These are phyloP conservation scores for Toxicodendron radicans DNA, from an alignment of 345 rosid species.

Conservation along the genomic window DNA sequence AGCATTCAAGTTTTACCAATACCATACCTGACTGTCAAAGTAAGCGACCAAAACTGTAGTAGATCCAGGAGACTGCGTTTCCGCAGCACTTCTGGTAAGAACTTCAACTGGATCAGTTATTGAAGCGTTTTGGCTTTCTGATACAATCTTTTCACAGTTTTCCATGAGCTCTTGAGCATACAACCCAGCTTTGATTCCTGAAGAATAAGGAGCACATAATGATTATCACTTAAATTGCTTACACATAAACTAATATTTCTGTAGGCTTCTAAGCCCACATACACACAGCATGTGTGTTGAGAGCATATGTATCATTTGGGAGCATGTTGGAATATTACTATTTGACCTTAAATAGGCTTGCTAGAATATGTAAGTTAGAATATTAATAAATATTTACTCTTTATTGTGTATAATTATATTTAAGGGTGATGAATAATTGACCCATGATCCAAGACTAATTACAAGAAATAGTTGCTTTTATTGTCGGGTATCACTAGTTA, in stretches of 20 bases:
- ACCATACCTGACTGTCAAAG: constrained; percentile 59
- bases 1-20: constrained; percentile 8
- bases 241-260: neutral
- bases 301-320: too few species aligned
- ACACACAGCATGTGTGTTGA: neutral
- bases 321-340: too few species aligned
- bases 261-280: neutral
- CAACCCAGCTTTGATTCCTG: constrained; percentile 51
- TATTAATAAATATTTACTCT: too few species aligned
- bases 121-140: constrained; percentile 29
- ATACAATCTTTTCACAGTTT: constrained; percentile 52
- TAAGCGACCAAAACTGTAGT: constrained; percentile 70
- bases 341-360: neutral
- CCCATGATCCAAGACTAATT: neutral
- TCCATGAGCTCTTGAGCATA: constrained; percentile 56
- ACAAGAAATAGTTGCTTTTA: neutral
- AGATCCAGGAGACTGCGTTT: constrained; percentile 53
- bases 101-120: constrained; percentile 51
- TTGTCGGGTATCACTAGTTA: too few species aligned
- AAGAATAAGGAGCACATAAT: constrained; percentile 10
- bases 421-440: neutral
- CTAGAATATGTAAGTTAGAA: neutral
- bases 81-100: constrained; percentile 48
- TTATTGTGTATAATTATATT: too few species aligned
- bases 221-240: neutral